These are phyloP conservation scores for Malus hybrid DNA, from an alignment of 331 rosid species.

Conservation along the genomic window DNA sequence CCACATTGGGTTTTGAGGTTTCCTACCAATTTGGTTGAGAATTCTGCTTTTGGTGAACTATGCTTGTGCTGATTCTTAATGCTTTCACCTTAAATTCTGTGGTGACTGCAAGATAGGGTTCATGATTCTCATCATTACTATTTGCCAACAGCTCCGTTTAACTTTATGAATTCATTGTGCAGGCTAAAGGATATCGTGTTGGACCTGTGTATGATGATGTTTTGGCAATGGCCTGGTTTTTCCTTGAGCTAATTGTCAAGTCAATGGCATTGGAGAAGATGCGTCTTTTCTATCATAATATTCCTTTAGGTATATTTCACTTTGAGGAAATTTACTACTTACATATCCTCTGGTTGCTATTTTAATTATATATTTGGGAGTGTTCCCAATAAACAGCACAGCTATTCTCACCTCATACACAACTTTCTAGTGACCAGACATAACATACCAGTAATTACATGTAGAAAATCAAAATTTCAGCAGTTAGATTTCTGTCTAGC, in stretches of 20 bases:
- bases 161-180: slow-evolving; percentile 27
- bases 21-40: background rate
- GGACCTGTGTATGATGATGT: slow-evolving; percentile 99
- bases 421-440: background rate
- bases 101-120: background rate
- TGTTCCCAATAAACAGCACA: background rate
- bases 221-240: slow-evolving; percentile 99
- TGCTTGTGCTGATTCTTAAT: background rate
- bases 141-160: background rate
- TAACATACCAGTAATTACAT: background rate
- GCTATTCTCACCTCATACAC: background rate
- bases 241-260: slow-evolving; percentile 94
- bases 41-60: background rate
- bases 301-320: slow-evolving; percentile 65
- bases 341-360: background rate
- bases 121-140: background rate
- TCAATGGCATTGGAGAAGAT: slow-evolving; percentile 96
- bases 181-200: slow-evolving; percentile 99
- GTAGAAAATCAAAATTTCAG: background rate
- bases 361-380: background rate
- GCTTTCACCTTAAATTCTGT: background rate
- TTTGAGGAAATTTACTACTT: background rate
- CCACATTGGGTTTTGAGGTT: background rate
- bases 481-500: background rate
- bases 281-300: slow-evolving; percentile 85